Base-by-base conservation (phyloP, 1,284 basidiomycete genomes). In the Cutaneotrichosporon sp. region DNA sequence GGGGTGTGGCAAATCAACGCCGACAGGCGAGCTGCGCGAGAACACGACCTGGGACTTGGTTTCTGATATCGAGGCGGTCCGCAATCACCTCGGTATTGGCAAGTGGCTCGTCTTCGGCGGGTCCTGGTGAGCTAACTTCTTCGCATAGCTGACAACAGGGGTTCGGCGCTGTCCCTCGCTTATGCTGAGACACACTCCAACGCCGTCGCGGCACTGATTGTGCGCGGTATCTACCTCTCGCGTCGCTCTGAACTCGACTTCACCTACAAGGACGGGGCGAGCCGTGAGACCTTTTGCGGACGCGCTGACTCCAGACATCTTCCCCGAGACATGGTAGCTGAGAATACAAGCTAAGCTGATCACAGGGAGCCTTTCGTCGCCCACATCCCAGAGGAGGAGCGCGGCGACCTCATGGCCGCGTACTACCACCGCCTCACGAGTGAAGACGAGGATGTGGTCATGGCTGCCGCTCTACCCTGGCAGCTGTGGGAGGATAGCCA, bases 41-140 rank as follows among this genome's bases (percentile, higher is more conserved):
- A 97, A 97, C 80, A 97, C 92, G 3, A 97, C 94, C 1, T 96
- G 92, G 92, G 89, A 95, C 76, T 86, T 97, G 64, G 92, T 98
- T 21, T 88, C 86, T 66, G 95, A 97, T 74, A 88, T 93, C 14
- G 94, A 97, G 77, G 87, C 83, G 72, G 82, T 97, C 31, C 85
- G 94, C 59, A 83, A 88, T 71, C 85, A 89, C 66, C 84, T 96
- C 2, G 80, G 80, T 18, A 84, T 91, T 61, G 87, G 90, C 18
- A 91, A 88, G 74, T 95, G 91, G 92, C 87, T 93, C 64, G 90
- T 95, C 30, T 96, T 95, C 76, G 92, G 93, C 49, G 92, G 92
- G 9, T 91, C 89, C 36, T 94, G 92, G 92, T 90, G 88, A 72
- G 65, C 83, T 26, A 4, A 1, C n/a, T n/a, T 14, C 32, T 8